A percentile compares a stretch with the other conserved stretches of the same genome.
Conservation (phyloP, 129 eudicot genomes). For the Lactuca saligna region DNA sequence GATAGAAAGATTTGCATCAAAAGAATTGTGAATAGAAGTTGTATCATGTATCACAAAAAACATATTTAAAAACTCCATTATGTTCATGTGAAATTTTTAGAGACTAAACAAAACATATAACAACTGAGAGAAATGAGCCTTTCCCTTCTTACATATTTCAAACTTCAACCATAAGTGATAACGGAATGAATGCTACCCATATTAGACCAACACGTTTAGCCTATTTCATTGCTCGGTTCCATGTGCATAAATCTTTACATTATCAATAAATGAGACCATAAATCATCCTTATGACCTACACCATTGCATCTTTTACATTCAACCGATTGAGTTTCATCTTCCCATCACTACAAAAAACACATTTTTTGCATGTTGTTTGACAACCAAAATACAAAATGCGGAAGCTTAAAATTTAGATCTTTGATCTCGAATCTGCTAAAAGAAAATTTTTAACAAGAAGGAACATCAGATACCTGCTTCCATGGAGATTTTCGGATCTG, state of each 20-base stretch:
- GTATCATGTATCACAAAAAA: slow-evolving; percentile 11
- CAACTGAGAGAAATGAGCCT: too few relatives aligned
- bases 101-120: not conserved
- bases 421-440: too few relatives aligned
- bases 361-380: slow-evolving; percentile 47
- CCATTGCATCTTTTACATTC: slow-evolving; percentile 98
- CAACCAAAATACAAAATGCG: too few relatives aligned
- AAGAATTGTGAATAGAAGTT: slow-evolving; percentile 1
- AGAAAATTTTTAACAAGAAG: too few relatives aligned
- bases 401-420: too few relatives aligned
- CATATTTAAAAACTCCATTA: slow-evolving; percentile 5
- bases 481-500: too few relatives aligned
- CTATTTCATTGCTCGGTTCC: too few relatives aligned
- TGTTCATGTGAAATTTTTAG: not conserved
- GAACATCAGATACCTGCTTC: too few relatives aligned
- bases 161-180: too few relatives aligned
- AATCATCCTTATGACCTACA: slow-evolving; percentile 60
- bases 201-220: too few relatives aligned
- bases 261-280: not conserved
- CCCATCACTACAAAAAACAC: slow-evolving; percentile 87
- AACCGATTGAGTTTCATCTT: slow-evolving; percentile 85
- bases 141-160: too few relatives aligned
- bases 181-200: too few relatives aligned
- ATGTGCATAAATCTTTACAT: not conserved
- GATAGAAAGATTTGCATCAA: slow-evolving; percentile 5